These are phyloP conservation scores for Lactarius pseudohatsudake DNA, from an alignment of 768 basidiomycete genomes.

Conservation along the genomic window DNA sequence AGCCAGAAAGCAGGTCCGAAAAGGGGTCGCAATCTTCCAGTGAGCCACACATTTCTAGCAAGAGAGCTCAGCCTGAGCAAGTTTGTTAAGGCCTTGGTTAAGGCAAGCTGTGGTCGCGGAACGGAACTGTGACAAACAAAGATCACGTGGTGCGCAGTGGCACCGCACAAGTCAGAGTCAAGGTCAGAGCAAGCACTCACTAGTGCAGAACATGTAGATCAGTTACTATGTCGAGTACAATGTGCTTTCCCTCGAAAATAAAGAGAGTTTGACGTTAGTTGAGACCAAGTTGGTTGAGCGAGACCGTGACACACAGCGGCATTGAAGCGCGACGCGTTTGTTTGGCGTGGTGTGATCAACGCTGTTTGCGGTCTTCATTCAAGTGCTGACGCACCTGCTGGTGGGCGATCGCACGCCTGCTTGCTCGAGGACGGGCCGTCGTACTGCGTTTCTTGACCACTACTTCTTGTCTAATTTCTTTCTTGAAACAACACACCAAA, in stretches of 20 bases:
- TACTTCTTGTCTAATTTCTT: conserved; percentile 4
- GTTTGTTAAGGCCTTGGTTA: not conserved
- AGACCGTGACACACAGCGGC: not conserved
- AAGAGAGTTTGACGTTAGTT: not conserved
- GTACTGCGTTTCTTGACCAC: conserved; percentile 18
- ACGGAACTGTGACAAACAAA: not conserved
- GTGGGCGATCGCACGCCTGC: conserved; percentile 15
- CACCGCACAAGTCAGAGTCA: not conserved
- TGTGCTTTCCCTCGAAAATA: not conserved
- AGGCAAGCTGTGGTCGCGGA: not conserved
- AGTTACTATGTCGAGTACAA: not conserved
- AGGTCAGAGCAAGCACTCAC: not conserved
- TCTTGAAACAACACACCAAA: not conserved
- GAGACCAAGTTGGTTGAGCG: not conserved
- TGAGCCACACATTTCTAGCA: conserved; percentile 5
- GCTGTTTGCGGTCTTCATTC: not conserved
- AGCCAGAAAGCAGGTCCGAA: conserved; percentile 9
- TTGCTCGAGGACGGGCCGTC: conserved; percentile 10
- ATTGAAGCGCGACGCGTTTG: conserved; percentile 30
- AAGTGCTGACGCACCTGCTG: not conserved
- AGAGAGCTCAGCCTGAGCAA: not conserved
- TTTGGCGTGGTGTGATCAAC: conserved; percentile 20
- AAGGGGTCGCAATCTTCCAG: conserved; percentile 1
- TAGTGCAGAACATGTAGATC: not conserved
- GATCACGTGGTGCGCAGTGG: not conserved